Conservation (phyloP, 805 yeast species). For the Monosporozyma unispora region DNA sequence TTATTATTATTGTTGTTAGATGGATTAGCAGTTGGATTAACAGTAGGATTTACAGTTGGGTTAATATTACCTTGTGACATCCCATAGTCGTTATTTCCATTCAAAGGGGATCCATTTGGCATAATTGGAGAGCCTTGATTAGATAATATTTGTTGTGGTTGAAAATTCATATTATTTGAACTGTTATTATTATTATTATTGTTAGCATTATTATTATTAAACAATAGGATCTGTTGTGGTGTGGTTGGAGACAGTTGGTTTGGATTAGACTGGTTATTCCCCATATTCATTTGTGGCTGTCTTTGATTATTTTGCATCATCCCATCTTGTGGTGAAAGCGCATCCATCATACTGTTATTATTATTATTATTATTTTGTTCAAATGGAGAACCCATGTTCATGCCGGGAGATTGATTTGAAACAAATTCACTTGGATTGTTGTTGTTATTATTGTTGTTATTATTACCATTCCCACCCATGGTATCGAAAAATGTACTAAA, state of each 20-base stretch:
- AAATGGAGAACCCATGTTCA: background rate
- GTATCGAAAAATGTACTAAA: background rate
- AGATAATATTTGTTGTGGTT: conserved; percentile 2
- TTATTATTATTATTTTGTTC: background rate
- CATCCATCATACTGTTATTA: background rate
- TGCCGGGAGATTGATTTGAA: background rate
- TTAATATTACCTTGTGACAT: background rate
- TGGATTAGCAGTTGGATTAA: background rate
- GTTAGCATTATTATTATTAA: conserved; percentile 4
- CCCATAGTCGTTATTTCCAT: background rate
- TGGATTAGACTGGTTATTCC: background rate
- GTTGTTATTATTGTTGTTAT: conserved; percentile 1
- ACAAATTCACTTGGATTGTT: background rate
- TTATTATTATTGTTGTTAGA: background rate
- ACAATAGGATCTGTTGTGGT: conserved; percentile 21
- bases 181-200: conserved; percentile 3
- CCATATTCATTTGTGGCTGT: conserved; percentile 21
- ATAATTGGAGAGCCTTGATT: conserved; percentile 5
- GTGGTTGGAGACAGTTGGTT: conserved; percentile 12
- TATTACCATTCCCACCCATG: background rate
- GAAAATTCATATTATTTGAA: conserved; percentile 1
- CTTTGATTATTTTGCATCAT: conserved; percentile 15
- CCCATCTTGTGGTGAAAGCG: conserved; percentile 28
- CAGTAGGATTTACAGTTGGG: conserved; percentile 4
- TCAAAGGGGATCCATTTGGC: conserved; percentile 4